Percentiles rank a stretch among this genome's conserved stretches.
Conservation (phyloP, 2,329 filamentous ascomycete species). For the Alternaria atra region DNA sequence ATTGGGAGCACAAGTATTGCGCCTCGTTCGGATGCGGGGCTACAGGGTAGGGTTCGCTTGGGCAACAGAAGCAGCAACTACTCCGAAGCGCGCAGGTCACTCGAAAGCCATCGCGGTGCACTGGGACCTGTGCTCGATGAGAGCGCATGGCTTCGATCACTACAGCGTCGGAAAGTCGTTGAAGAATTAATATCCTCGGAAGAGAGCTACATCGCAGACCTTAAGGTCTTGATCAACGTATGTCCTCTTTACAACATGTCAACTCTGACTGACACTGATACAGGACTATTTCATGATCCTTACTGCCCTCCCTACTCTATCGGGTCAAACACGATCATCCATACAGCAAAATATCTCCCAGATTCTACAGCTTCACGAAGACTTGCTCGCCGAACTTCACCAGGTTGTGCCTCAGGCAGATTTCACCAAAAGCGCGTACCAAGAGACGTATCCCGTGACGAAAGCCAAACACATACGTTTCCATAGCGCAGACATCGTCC, state of each 20-base stretch:
- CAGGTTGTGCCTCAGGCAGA: constrained; percentile 72
- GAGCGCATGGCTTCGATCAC: constrained; percentile 73
- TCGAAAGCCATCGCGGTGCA: constrained; percentile 63
- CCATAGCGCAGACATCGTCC: constrained; percentile 58
- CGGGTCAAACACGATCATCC: constrained; percentile 71
- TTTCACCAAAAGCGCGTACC: constrained; percentile 49
- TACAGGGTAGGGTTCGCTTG: constrained; percentile 66
- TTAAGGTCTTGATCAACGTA: constrained; percentile 88
- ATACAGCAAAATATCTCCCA: constrained; percentile 82
- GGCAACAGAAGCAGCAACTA: constrained; percentile 67
- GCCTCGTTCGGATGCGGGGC: constrained; percentile 66
- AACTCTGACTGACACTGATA: neutral
- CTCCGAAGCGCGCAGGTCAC: constrained; percentile 69
- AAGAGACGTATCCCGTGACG: constrained; percentile 44
- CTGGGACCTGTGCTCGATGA: constrained; percentile 67
- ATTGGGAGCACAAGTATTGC: constrained; percentile 75
- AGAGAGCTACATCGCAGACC: constrained; percentile 85
- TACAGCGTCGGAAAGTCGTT: constrained; percentile 79
- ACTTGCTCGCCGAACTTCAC: constrained; percentile 78
- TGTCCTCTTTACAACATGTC: constrained; percentile 35
- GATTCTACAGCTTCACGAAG: constrained; percentile 84
- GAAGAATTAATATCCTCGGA: constrained; percentile 89
- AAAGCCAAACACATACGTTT: constrained; percentile 58
- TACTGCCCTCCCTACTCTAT: constrained; percentile 72
- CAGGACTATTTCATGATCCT: constrained; percentile 65